phyloP scores from a whole-genome alignment of 495 filamentous ascomycete genomes.

The Pseudoneurospora amorphoporcata region DNA sequence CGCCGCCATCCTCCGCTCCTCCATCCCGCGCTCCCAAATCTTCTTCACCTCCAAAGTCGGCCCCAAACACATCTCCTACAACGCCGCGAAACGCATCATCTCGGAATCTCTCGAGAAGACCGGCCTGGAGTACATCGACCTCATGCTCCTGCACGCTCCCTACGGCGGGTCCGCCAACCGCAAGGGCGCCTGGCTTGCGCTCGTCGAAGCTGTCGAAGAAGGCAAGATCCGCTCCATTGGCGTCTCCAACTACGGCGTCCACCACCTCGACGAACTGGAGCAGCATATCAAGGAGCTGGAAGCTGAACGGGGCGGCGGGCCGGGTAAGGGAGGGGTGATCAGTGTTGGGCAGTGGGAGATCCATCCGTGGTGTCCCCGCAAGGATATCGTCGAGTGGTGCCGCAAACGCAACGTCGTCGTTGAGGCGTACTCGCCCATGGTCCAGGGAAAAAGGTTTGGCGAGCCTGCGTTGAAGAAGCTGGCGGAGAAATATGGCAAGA shows the following conservation, averaged over 20 bases:
- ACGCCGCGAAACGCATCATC: conserved; percentile 39
- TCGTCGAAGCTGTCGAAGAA: conserved; percentile 48
- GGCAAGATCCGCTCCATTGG: conserved; percentile 58
- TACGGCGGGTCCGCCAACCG: conserved; percentile 47
- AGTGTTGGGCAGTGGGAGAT: conserved; percentile 83
- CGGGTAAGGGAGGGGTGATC: conserved; percentile 53
- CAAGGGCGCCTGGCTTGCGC: conserved; percentile 54
- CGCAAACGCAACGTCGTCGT: conserved; percentile 55
- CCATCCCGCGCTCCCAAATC: conserved; percentile 51
- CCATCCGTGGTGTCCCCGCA: conserved; percentile 76
- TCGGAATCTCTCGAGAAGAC: conserved; percentile 40
- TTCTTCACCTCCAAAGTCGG: conserved; percentile 70
- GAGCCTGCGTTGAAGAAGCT: conserved; percentile 52
- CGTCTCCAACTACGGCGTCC: conserved; percentile 58
- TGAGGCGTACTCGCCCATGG: conserved; percentile 74
- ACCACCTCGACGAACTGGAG: conserved; percentile 65
- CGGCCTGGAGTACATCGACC: conserved; percentile 51
- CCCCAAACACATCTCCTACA: conserved; percentile 29
- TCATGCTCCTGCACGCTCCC: conserved; percentile 53
- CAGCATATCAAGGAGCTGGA: conserved; percentile 59
- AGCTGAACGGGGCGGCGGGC: conserved; percentile 40
- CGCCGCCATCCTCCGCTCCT: conserved; percentile 42
- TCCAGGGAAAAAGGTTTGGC: conserved; percentile 54
- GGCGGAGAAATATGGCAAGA: conserved; percentile 61
- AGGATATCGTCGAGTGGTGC: conserved; percentile 71